phyloP scores from a whole-genome alignment of 1,284 basidiomycete species.

The Cryptococcus sp. region DNA sequence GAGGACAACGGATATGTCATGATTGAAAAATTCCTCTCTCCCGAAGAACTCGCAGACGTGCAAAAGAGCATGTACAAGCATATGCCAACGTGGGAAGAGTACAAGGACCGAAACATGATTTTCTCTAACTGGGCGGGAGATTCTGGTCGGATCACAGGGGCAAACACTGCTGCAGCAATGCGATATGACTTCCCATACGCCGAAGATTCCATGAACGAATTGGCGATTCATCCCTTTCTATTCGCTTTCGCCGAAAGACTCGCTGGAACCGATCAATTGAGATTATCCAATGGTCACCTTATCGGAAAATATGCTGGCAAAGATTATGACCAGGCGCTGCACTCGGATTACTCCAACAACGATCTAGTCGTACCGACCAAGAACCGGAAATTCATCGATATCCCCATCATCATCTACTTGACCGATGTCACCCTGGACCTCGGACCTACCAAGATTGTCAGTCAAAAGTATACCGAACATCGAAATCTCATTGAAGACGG shows the following conservation, averaged over 20 bases:
- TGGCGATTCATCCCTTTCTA: constrained; percentile 1
- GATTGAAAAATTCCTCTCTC: constrained; percentile 2
- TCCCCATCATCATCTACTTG: constrained; percentile 2
- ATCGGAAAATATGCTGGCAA: constrained; percentile 1
- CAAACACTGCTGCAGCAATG: neutral
- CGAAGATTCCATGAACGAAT: neutral
- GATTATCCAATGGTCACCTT: neutral
- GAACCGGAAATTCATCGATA: neutral
- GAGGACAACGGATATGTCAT: constrained; percentile 4
- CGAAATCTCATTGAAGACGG: neutral
- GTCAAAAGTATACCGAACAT: neutral
- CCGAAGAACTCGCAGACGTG: constrained; percentile 1
- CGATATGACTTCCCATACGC: constrained; percentile 1
- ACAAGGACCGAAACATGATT: neutral
- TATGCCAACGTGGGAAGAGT: constrained; percentile 4
- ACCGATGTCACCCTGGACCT: constrained; percentile 2
- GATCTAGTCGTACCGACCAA: neutral
- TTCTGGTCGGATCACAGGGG: neutral
- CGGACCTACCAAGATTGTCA: neutral
- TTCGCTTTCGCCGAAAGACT: constrained; percentile 1
- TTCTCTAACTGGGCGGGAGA: neutral
- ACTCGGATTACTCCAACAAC: constrained; percentile 2
- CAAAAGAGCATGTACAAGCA: neutral
- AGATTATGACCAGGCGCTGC: neutral
- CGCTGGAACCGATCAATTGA: neutral